These are phyloP conservation scores for Ogataea methanolica DNA, from an alignment of 805 yeast genomes.

Conservation along the genomic window DNA sequence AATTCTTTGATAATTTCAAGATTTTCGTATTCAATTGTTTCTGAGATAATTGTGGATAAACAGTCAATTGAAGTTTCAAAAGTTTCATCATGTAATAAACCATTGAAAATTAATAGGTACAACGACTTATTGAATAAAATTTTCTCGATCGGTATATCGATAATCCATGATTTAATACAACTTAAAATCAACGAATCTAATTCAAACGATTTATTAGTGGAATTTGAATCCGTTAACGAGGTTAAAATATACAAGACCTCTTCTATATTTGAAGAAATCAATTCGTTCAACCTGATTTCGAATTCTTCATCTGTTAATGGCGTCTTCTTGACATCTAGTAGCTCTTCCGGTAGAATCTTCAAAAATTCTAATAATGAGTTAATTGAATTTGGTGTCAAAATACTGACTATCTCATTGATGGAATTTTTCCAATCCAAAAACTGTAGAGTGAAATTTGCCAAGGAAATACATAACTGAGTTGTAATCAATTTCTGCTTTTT, in stretches of 20 bases:
- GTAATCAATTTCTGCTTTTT: constrained; percentile 51
- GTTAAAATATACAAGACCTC: constrained; percentile 62
- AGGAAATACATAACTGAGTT: constrained; percentile 76
- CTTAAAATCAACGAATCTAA: constrained; percentile 49
- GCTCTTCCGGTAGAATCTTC: constrained; percentile 87
- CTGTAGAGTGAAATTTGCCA: constrained; percentile 81
- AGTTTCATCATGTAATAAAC: constrained; percentile 52
- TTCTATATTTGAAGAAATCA: constrained; percentile 64
- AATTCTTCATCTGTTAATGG: constrained; percentile 82
- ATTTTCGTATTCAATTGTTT: constrained; percentile 74
- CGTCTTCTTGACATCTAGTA: constrained; percentile 69
- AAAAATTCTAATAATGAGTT: constrained; percentile 68
- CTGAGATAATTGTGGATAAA: constrained; percentile 72
- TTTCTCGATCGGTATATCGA: constrained; percentile 72
- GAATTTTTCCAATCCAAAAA: constrained; percentile 69
- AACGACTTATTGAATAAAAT: constrained; percentile 62
- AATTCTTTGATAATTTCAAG: constrained; percentile 52
- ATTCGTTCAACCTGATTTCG: constrained; percentile 52
- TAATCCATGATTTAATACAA: constrained; percentile 87
- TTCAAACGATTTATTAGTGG: constrained; percentile 26
- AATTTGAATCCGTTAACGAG: constrained; percentile 34
- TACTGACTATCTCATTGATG: constrained; percentile 56
- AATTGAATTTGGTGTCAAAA: constrained; percentile 39
- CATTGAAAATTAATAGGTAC: constrained; percentile 62
- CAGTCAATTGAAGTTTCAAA: constrained; percentile 88